These are phyloP conservation scores for Sporobolomyces phaffii DNA, from an alignment of 768 basidiomycete genomes.

Conservation along the genomic window DNA sequence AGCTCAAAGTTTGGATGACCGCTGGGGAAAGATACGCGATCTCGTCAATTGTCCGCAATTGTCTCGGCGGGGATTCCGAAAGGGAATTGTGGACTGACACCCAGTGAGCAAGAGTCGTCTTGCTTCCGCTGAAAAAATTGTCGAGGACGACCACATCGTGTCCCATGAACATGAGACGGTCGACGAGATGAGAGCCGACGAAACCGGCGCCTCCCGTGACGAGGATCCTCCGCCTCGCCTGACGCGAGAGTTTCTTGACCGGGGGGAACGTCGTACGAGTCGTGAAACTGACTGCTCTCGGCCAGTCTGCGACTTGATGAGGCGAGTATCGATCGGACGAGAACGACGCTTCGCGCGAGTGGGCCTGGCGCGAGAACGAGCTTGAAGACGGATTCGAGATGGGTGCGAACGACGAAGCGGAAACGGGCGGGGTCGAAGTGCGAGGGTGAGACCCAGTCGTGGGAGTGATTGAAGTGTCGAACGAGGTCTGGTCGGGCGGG, in stretches of 20 bases:
- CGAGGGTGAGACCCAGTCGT: not conserved
- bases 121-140: slow-evolving; percentile 98
- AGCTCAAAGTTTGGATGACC: slow-evolving; percentile 99
- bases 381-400: not conserved
- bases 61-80: not conserved
- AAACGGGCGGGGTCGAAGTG: slow-evolving; percentile 45
- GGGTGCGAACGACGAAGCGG: slow-evolving; percentile 51
- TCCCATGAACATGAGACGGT: slow-evolving; percentile 93
- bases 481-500: slow-evolving; percentile 42
- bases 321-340: slow-evolving; percentile 65
- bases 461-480: slow-evolving; percentile 47
- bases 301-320: slow-evolving; percentile 21
- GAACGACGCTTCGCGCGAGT: slow-evolving; percentile 65
- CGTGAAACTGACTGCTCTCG: slow-evolving; percentile 61
- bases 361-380: not conserved
- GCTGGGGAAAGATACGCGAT: slow-evolving; percentile 46
- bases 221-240: slow-evolving; percentile 76
- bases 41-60: not conserved
- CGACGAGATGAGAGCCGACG: slow-evolving; percentile 93
- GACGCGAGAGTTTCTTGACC: slow-evolving; percentile 74
- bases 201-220: slow-evolving; percentile 99
- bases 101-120: slow-evolving; percentile 94
- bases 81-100: slow-evolving; percentile 46
- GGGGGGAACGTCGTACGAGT: slow-evolving; percentile 85
- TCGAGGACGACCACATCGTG: slow-evolving; percentile 76